Evolutionary conservation across 2,329 filamentous ascomycete species (phyloP).

Genomic region (Phialophora macrospora): DNA sequence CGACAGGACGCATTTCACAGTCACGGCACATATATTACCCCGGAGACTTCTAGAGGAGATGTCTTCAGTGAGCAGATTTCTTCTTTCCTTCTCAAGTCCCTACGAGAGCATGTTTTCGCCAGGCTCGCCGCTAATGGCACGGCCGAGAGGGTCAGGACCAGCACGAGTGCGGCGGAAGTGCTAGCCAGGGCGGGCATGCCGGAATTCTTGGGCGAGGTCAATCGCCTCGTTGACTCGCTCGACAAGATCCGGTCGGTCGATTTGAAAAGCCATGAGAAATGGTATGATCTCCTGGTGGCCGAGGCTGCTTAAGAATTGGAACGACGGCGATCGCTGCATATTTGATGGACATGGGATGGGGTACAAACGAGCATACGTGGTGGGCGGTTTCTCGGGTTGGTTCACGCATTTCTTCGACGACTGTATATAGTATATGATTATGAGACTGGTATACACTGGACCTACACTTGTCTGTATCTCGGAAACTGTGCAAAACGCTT

Average conservation of each 20-base stretch:
- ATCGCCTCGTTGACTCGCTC: constrained; percentile 63
- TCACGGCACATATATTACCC: constrained; percentile 44
- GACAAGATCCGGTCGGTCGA: constrained; percentile 64
- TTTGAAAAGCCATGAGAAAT: constrained; percentile 60
- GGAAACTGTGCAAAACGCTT: background rate
- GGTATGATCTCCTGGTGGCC: constrained; percentile 60
- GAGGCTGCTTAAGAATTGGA: constrained; percentile 15
- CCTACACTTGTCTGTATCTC: background rate
- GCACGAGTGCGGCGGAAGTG: constrained; percentile 63
- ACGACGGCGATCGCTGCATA: background rate
- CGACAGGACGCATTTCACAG: constrained; percentile 43
- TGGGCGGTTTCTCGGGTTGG: background rate
- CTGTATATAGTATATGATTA: constrained; percentile 2
- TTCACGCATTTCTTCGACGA: constrained; percentile 5
- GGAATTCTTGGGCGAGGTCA: constrained; percentile 65
- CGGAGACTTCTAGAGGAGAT: constrained; percentile 38
- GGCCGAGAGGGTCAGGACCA: constrained; percentile 62
- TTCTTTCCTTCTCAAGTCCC: constrained; percentile 63
- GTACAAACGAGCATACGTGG: constrained; percentile 1
- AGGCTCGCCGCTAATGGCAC: constrained; percentile 65
- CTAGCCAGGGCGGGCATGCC: constrained; percentile 65
- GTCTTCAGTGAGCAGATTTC: constrained; percentile 65
- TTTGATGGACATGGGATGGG: background rate
- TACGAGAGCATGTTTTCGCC: constrained; percentile 60
- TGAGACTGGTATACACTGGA: constrained; percentile 4